Percentiles rank a stretch among this genome's conserved stretches.
phyloP scores from a whole-genome alignment of 345 rosid species.

The Mangifera indica region DNA sequence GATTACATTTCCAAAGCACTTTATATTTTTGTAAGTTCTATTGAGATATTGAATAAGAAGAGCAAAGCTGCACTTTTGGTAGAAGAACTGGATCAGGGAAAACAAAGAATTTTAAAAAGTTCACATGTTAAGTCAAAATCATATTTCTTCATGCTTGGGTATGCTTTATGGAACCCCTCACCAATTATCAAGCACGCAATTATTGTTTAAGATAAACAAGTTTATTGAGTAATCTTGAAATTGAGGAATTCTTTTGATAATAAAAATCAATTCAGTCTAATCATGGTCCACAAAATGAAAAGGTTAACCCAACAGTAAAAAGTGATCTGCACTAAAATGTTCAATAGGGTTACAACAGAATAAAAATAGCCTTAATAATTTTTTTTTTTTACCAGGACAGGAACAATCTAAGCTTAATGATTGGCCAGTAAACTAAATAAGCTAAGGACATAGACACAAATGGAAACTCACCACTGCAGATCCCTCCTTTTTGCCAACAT shows the following conservation, averaged over 20 bases:
- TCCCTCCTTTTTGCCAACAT: slow-evolving; percentile 57
- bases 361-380: not conserved
- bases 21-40: not conserved
- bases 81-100: not conserved
- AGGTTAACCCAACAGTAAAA: not conserved
- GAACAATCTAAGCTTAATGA: not conserved
- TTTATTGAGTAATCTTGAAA: not conserved
- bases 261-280: not conserved
- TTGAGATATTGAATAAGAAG: not conserved
- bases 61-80: not conserved
- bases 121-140: not conserved
- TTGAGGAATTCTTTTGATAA: not conserved
- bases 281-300: not conserved
- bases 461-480: slow-evolving; percentile 67
- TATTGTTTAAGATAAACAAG: not conserved
- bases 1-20: not conserved
- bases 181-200: not conserved
- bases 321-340: not conserved
- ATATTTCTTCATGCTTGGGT: not conserved
- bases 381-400: too few relatives aligned
- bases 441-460: slow-evolving; percentile 3
- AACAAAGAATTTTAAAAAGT: not conserved
- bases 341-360: not conserved
- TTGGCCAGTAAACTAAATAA: slow-evolving; percentile 6
- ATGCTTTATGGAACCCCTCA: not conserved